Evolutionary conservation across 1,284 basidiomycete genomes (phyloP).

Genomic region (Afroboletus lepidellus): DNA sequence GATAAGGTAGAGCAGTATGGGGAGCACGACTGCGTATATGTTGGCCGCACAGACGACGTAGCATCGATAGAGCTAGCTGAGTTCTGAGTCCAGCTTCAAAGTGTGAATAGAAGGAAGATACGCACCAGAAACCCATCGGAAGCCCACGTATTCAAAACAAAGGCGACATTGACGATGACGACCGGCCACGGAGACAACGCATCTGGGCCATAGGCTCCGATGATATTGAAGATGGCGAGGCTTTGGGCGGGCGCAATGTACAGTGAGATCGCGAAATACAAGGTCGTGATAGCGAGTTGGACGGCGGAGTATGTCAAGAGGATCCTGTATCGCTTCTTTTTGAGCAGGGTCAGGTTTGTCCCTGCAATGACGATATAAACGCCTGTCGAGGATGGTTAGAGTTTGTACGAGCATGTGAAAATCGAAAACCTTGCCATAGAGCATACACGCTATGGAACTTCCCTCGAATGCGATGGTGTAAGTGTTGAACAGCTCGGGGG

Average conservation of each 20-base stretch:
- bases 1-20: slow-evolving; percentile 17
- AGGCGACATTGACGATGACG: slow-evolving; percentile 12
- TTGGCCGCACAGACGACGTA: slow-evolving; percentile 21
- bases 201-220: slow-evolving; percentile 2
- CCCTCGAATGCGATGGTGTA: slow-evolving; percentile 25
- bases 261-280: slow-evolving; percentile 20
- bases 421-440: slow-evolving; percentile 10
- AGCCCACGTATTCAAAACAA: slow-evolving; percentile 25
- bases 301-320: slow-evolving; percentile 14
- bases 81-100: neutral
- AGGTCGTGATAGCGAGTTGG: slow-evolving; percentile 20
- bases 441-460: slow-evolving; percentile 17
- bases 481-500: slow-evolving; percentile 6
- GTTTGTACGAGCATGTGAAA: neutral
- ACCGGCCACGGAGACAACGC: slow-evolving; percentile 19
- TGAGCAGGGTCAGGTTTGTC: slow-evolving; percentile 19
- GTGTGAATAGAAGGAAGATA: neutral
- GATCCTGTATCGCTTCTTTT: slow-evolving; percentile 17
- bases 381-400: slow-evolving; percentile 10
- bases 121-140: slow-evolving; percentile 28
- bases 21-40: neutral
- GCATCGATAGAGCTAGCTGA: slow-evolving; percentile 26
- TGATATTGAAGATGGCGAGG: slow-evolving; percentile 15
- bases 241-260: slow-evolving; percentile 15
- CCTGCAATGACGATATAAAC: slow-evolving; percentile 18